These are phyloP conservation scores for Populus davidiana DNA, from an alignment of 345 rosid genomes.

Conservation along the genomic window DNA sequence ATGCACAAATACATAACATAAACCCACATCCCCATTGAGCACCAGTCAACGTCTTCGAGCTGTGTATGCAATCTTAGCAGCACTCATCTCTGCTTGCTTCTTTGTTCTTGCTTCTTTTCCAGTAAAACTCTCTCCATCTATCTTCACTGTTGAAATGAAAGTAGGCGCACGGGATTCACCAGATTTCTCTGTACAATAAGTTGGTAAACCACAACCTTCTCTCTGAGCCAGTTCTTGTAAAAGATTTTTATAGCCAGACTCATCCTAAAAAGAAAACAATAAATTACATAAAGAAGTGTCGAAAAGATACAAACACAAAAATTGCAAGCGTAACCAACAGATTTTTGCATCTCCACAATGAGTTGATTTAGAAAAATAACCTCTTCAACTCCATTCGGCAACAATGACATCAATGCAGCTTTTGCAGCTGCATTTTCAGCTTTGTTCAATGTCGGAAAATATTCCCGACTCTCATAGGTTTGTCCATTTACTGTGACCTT, in stretches of 20 bases:
- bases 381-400: constrained; percentile 33
- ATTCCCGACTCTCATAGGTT: constrained; percentile 35
- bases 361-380: constrained; percentile 19
- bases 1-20: too few relatives aligned
- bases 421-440: constrained; percentile 72
- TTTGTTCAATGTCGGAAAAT: constrained; percentile 47
- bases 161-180: constrained; percentile 50
- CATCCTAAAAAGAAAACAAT: constrained; percentile 34
- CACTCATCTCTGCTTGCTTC: constrained; percentile 60
- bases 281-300: background rate
- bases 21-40: background rate
- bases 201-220: constrained; percentile 37
- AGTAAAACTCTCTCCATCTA: constrained; percentile 33
- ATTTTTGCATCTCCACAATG: background rate
- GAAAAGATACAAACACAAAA: background rate
- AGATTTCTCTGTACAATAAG: constrained; percentile 35
- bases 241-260: constrained; percentile 50
- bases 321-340: background rate
- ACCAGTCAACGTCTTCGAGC: background rate
- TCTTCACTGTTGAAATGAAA: constrained; percentile 49
- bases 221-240: constrained; percentile 61
- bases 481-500: constrained; percentile 45
- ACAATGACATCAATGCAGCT: constrained; percentile 44
- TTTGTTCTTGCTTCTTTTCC: constrained; percentile 54
- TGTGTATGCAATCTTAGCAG: constrained; percentile 61